Evolutionary conservation across 768 basidiomycete genomes (phyloP), one percentile per base, ranked within the genome.

Genomic region (Clavulina sp.): DNA sequence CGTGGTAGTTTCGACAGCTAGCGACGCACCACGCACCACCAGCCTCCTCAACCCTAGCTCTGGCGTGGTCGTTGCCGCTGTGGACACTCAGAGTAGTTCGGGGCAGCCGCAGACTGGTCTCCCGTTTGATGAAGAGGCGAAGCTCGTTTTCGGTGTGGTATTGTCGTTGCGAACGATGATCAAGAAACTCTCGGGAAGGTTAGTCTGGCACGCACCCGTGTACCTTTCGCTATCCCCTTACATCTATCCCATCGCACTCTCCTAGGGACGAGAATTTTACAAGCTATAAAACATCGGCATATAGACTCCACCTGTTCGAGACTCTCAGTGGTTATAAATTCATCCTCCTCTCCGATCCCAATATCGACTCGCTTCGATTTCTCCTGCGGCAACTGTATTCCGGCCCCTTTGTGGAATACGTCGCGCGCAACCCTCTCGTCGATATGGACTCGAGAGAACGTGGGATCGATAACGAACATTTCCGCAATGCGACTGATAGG

Each of bases 91-190:
- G 32, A 19, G 29, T 28, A 2, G 66, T n/a, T 70, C 40, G 66
- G 64, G 52, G 65, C 70, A 64, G 75, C 78, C 40, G n/a, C n/a
- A n/a, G n/a, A 21, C 76, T 3, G 77, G 75, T 18, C 69, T 99
- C 19, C 71, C 93, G 4, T 97, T 99, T 58, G 95, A 99, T 61
- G 95, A 99, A 64, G 93, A 99, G 65, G 81, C 82, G 1, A 99
- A 99, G 63, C 74, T 99, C 55, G 92, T 99, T 0, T 99, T 97
- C 63, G 95, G 95, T 52, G 86, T 99, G 50, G 72, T 97, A 13
- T 70, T 96, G 40, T 91, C 87, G 4, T 62, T 99, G 58, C 69
- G 88, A 51, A 91, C 88, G 64, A 93, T 97, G 91, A 71, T 93
- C 61, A 93, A 80, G 71, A 97, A 95, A 65, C 66, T 99, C 6